Conservation (phyloP, 768 basidiomycete genomes). For the Rhizopogon roseolus region DNA sequence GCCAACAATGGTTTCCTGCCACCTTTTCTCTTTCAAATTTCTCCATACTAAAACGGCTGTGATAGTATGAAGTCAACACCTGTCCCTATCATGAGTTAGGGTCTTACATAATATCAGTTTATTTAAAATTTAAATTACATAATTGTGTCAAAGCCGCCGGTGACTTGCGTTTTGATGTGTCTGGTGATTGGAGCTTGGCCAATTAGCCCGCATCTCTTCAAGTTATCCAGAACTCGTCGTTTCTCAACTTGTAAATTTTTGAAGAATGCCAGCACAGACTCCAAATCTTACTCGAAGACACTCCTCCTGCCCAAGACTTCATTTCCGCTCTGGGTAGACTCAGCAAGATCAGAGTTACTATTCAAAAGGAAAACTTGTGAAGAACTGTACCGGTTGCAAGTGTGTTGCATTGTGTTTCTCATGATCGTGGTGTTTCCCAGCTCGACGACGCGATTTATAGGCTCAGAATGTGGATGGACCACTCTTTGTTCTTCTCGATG, state of each 20-base stretch:
- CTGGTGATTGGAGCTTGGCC: neutral
- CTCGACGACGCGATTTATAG: conserved; percentile 31
- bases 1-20: no score
- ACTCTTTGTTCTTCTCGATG: conserved; percentile 87
- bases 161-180: neutral
- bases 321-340: conserved; percentile 71
- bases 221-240: neutral
- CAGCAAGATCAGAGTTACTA: conserved; percentile 52
- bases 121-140: no score
- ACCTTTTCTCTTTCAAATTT: no score
- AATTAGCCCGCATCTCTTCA: neutral
- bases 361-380: conserved; percentile 64
- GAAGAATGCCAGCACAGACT: conserved; percentile 3
- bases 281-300: conserved; percentile 50
- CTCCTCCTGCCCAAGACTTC: conserved; percentile 78
- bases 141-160: no score
- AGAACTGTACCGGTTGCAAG: conserved; percentile 77
- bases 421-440: neutral
- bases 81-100: no score
- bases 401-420: conserved; percentile 30
- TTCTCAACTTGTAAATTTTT: neutral
- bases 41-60: no score
- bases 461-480: conserved; percentile 60
- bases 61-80: no score
- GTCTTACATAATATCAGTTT: no score